These are phyloP conservation scores for Trebouxia gelatinosa DNA, from an alignment of 163 green algal genomes.

Conservation along the genomic window DNA sequence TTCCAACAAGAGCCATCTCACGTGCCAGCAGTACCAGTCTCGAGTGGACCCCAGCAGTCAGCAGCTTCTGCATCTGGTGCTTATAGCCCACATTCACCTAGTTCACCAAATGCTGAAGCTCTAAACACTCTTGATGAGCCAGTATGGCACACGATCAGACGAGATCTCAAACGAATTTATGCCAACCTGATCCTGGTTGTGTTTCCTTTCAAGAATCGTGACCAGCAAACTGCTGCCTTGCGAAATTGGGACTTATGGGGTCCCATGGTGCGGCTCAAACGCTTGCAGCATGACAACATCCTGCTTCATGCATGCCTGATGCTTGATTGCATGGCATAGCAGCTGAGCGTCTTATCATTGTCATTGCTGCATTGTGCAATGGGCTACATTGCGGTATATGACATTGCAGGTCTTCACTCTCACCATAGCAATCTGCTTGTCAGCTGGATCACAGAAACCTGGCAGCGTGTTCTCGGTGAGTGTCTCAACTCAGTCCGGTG, in stretches of 20 bases:
- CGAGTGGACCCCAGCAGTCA: background rate
- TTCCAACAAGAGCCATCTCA: slow-evolving; percentile 29
- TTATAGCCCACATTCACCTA: background rate
- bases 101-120: background rate
- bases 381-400: too few relatives aligned
- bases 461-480: slow-evolving; percentile 81
- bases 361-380: too few relatives aligned
- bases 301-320: background rate
- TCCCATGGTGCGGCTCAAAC: slow-evolving; percentile 81
- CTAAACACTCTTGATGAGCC: slow-evolving; percentile 91
- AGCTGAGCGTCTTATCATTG: too few relatives aligned
- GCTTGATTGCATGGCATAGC: background rate
- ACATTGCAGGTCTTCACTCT: slow-evolving; percentile 89
- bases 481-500: too few relatives aligned
- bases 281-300: background rate
- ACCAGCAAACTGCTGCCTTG: slow-evolving; percentile 73
- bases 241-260: slow-evolving; percentile 99
- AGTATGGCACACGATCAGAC: slow-evolving; percentile 83
- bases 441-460: slow-evolving; percentile 59
- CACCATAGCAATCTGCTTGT: slow-evolving; percentile 75
- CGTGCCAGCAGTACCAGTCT: slow-evolving; percentile 22
- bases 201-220: slow-evolving; percentile 81
- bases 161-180: slow-evolving; percentile 87
- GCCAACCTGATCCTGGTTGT: slow-evolving; percentile 84
- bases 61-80: background rate